Percentiles rank a stretch among this genome's conserved stretches.
These are phyloP conservation scores for Fusarium sp. DNA, from an alignment of 2,329 filamentous ascomycete genomes.

Conservation along the genomic window DNA sequence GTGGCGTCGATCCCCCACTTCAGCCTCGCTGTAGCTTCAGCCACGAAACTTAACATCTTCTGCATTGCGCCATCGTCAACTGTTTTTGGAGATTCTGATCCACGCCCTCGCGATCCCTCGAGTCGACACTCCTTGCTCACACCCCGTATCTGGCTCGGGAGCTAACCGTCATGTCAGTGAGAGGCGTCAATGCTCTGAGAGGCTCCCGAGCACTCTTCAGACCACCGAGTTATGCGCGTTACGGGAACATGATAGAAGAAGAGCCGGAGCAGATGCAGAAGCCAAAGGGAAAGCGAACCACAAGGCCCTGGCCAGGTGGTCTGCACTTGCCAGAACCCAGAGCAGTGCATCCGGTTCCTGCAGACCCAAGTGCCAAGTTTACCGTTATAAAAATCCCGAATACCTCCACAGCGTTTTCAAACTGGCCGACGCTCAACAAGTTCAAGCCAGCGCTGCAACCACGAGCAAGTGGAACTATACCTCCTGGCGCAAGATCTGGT, in stretches of 20 bases:
- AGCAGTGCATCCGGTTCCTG: not conserved
- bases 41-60: slow-evolving; percentile 15
- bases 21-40: slow-evolving; percentile 24
- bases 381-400: not conserved
- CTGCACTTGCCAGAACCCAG: not conserved
- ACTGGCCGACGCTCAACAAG: slow-evolving; percentile 35
- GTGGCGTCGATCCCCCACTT: slow-evolving; percentile 28
- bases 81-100: not conserved
- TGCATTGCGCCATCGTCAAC: not conserved
- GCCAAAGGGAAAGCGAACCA: not conserved
- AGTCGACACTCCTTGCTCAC: not conserved
- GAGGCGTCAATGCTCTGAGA: not conserved
- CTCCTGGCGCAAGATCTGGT: not conserved
- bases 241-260: not conserved
- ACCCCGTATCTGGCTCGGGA: too few relatives aligned
- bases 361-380: not conserved
- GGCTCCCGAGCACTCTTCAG: not conserved
- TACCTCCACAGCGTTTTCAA: not conserved
- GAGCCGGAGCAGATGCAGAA: not conserved
- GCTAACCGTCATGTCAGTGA: not conserved
- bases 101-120: not conserved
- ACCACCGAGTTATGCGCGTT: not conserved
- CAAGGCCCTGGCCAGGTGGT: not conserved
- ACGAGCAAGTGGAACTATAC: not conserved
- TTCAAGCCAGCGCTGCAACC: slow-evolving; percentile 35